Conservation (phyloP, 345 rosid genomes). For the Capsella bursapastoris region DNA sequence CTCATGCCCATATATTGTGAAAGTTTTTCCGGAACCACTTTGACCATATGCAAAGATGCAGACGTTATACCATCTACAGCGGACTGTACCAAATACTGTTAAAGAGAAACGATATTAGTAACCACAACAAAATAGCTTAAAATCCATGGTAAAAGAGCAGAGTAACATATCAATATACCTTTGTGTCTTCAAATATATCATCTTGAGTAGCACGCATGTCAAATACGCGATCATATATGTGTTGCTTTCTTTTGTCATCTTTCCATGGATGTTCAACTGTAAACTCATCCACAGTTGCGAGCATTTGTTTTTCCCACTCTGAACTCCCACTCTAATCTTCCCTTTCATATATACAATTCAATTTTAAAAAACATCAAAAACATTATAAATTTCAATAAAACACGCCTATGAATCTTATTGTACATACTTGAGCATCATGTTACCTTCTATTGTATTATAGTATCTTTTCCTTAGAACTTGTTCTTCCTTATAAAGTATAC, state of each 20-base stretch:
- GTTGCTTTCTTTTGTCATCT: slow-evolving; percentile 87
- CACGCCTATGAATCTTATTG: not conserved
- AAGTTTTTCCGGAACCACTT: slow-evolving; percentile 98
- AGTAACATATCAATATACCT: slow-evolving; percentile 50
- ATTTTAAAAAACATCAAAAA: slow-evolving; percentile 14
- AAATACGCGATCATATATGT: slow-evolving; percentile 91
- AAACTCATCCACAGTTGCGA: slow-evolving; percentile 73
- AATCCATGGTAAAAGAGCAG: not conserved
- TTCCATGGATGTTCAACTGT: slow-evolving; percentile 95
- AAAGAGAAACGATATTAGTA: slow-evolving; percentile 22
- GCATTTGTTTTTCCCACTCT: slow-evolving; percentile 57
- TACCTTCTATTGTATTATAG: slow-evolving; percentile 94
- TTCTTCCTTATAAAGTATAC: slow-evolving; percentile 91
- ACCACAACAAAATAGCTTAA: slow-evolving; percentile 25
- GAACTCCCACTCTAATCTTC: slow-evolving; percentile 83
- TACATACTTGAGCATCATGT: slow-evolving; percentile 21
- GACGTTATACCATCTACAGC: slow-evolving; percentile 96
- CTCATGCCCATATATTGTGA: slow-evolving; percentile 86
- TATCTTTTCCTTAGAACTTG: slow-evolving; percentile 85
- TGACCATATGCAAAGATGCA: slow-evolving; percentile 99
- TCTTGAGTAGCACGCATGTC: slow-evolving; percentile 79
- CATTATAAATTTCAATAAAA: not conserved
- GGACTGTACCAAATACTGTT: slow-evolving; percentile 91
- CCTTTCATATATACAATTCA: slow-evolving; percentile 85
- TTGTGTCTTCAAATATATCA: slow-evolving; percentile 89